A percentile compares a stretch with the other conserved stretches of the same genome.
phyloP scores from a whole-genome alignment of 257 asterid species.

The Fraxinus pennsylvanica region DNA sequence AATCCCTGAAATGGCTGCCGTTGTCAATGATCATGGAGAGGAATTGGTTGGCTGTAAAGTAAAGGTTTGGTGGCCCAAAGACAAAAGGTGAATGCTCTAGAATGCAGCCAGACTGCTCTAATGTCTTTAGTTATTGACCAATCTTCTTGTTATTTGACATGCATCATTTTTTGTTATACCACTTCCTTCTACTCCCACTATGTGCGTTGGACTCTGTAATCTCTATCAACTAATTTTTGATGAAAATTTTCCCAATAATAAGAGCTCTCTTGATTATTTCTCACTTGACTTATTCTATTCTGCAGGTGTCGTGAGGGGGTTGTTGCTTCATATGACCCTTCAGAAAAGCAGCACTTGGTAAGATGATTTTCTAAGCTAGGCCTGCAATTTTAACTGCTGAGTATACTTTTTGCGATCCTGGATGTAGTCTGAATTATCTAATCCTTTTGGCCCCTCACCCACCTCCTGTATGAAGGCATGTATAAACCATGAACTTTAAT shows the following conservation, averaged over 20 bases:
- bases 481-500: background rate
- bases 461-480: background rate
- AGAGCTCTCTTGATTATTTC: conserved; percentile 8
- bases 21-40: conserved; percentile 37
- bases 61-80: conserved; percentile 58
- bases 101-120: background rate
- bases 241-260: conserved; percentile 3
- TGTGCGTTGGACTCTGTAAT: conserved; percentile 9
- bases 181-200: background rate
- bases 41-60: conserved; percentile 52
- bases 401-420: background rate
- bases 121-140: background rate
- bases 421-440: background rate
- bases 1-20: conserved; percentile 22
- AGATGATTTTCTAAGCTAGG: conserved; percentile 12
- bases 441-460: background rate
- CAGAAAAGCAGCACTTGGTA: conserved; percentile 48
- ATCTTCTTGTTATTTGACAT: background rate
- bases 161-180: background rate
- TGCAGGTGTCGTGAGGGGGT: conserved; percentile 56
- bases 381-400: background rate
- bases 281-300: conserved; percentile 3
- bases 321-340: conserved; percentile 45
- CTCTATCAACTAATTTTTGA: background rate
- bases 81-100: conserved; percentile 39